Percentiles rank a stretch among this genome's conserved stretches.
These are phyloP conservation scores for Chlamydomonas reinhardtii DNA, from an alignment of 163 green algal species.

Conservation along the genomic window DNA sequence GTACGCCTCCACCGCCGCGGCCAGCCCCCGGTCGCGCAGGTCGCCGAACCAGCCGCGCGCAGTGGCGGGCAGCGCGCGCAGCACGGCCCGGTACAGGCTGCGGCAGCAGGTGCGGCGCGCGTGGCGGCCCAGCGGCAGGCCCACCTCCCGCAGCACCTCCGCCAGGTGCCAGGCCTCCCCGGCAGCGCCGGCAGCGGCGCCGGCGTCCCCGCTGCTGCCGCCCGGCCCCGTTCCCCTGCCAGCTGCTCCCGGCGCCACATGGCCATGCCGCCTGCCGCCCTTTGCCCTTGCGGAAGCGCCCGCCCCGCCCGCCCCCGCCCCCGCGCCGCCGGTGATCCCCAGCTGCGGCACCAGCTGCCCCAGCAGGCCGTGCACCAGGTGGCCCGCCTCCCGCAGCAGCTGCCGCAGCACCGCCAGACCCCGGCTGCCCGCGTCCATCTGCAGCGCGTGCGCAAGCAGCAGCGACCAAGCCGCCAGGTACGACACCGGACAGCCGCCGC, in stretches of 20 bases:
- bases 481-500: conserved; percentile 62
- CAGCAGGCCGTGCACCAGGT: conserved; percentile 70
- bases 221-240: neutral
- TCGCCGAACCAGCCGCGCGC: conserved; percentile 83
- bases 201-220: neutral
- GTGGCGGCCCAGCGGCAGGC: neutral
- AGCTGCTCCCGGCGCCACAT: too few species aligned
- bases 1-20: conserved; percentile 79
- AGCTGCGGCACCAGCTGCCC: conserved; percentile 67
- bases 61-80: conserved; percentile 78
- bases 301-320: too few species aligned
- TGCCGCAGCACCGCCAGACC: conserved; percentile 40
- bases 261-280: neutral
- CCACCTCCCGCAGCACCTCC: conserved; percentile 19
- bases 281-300: too few species aligned
- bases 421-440: conserved; percentile 39
- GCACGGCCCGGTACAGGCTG: conserved; percentile 70
- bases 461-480: conserved; percentile 77
- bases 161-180: conserved; percentile 20
- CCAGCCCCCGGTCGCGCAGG: conserved; percentile 71
- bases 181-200: neutral
- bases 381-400: conserved; percentile 63
- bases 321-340: conserved; percentile 48
- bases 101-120: conserved; percentile 40
- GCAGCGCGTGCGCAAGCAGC: conserved; percentile 70